phyloP scores from a whole-genome alignment of 345 rosid genomes.

The Adansonia digitata region DNA sequence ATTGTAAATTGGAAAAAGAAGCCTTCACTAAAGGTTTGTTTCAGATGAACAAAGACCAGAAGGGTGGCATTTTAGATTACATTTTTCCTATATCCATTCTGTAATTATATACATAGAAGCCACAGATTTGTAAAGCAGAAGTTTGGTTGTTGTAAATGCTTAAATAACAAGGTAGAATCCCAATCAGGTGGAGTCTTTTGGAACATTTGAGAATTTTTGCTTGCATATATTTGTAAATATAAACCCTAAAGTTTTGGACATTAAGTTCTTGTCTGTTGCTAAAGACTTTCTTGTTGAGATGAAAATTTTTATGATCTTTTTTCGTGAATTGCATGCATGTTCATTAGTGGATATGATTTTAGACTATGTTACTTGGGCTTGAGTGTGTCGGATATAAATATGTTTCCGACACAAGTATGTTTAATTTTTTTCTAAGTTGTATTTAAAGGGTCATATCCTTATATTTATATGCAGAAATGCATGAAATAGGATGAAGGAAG shows the following conservation, averaged over 20 bases:
- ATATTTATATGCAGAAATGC: no score
- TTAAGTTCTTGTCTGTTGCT: not conserved
- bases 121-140: constrained; percentile 15
- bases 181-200: not conserved
- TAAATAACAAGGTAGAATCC: constrained; percentile 5
- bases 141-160: constrained; percentile 16
- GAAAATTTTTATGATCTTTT: not conserved
- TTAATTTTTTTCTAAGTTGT: no score
- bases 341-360: no score
- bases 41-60: constrained; percentile 7
- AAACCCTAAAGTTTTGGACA: not conserved
- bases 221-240: not conserved
- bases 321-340: not conserved
- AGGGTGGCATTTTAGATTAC: not conserved
- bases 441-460: no score
- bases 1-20: not conserved
- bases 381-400: no score
- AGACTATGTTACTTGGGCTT: no score
- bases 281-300: no score
- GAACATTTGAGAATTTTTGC: not conserved
- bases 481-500: no score
- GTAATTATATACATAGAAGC: not conserved
- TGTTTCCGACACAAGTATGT: no score
- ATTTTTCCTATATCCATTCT: not conserved
- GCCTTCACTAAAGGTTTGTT: not conserved